These are phyloP conservation scores for Coemansia sp. DNA, from an alignment of 192 early-diverging fungal species.

Conservation along the genomic window DNA sequence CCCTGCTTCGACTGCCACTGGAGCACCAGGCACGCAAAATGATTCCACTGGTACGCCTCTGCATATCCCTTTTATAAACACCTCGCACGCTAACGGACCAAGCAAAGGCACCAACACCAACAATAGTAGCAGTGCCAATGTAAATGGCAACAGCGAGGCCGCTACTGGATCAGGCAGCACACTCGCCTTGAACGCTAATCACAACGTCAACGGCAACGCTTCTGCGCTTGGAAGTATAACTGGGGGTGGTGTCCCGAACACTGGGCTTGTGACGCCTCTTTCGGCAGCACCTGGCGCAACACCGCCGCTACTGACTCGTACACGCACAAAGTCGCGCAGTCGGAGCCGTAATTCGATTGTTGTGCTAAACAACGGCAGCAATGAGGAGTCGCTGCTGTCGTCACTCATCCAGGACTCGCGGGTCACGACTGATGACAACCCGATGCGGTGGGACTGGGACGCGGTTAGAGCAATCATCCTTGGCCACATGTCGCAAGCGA, in stretches of 20 bases:
- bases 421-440: conserved; percentile 47
- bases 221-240: background rate
- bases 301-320: conserved; percentile 31
- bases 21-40: background rate
- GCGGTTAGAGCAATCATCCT: conserved; percentile 35
- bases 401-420: conserved; percentile 41
- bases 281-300: conserved; percentile 23
- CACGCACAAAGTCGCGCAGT: conserved; percentile 54
- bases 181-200: background rate
- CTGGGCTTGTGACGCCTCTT: background rate
- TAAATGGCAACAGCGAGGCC: background rate
- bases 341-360: conserved; percentile 38
- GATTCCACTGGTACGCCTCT: background rate
- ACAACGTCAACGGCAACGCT: background rate
- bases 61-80: background rate
- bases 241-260: background rate
- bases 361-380: background rate
- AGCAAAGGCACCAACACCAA: too few species aligned
- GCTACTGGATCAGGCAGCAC: background rate
- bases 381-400: conserved; percentile 34
- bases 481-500: conserved; percentile 26
- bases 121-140: background rate
- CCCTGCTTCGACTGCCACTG: background rate
- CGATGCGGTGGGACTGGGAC: conserved; percentile 54
- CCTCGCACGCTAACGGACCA: background rate